A percentile compares a stretch with the other conserved stretches of the same genome.
Conservation (phyloP, 169 alveolate species). For the Plasmodium cynomolgi region DNA sequence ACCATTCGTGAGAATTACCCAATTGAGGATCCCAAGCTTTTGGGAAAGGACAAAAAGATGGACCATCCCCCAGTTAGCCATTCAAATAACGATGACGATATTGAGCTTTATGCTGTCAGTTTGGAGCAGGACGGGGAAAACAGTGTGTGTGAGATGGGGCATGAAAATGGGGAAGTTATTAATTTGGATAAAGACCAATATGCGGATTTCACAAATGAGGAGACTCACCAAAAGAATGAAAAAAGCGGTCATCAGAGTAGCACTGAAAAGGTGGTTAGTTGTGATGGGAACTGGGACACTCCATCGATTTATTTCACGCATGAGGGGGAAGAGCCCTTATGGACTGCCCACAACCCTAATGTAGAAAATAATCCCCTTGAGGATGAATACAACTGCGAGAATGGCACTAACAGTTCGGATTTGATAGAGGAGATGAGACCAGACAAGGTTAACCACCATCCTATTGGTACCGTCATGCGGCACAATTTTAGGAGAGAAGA, state of each 20-base stretch:
- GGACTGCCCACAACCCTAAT: slow-evolving; percentile 11
- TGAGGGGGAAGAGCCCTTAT: slow-evolving; percentile 39
- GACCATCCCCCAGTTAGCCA: neutral
- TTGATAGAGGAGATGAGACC: neutral
- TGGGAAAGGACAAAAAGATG: neutral
- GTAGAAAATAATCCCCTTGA: neutral
- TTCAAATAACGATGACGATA: neutral
- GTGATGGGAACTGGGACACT: neutral
- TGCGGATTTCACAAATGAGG: neutral
- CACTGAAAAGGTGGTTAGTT: neutral
- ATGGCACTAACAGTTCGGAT: neutral
- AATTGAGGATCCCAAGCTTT: neutral
- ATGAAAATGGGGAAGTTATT: neutral
- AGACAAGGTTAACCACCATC: neutral
- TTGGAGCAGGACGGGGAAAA: neutral
- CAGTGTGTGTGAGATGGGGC: neutral
- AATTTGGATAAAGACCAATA: neutral
- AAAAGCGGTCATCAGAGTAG: neutral
- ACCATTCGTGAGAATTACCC: neutral
- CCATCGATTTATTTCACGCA: neutral
- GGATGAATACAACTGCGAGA: neutral
- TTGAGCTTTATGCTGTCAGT: neutral
- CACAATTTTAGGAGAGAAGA: neutral
- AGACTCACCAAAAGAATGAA: neutral
- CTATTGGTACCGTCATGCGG: neutral